Evolutionary conservation across 2,329 filamentous ascomycete genomes (phyloP).

Genomic region (Arthrobotrys iridis): DNA sequence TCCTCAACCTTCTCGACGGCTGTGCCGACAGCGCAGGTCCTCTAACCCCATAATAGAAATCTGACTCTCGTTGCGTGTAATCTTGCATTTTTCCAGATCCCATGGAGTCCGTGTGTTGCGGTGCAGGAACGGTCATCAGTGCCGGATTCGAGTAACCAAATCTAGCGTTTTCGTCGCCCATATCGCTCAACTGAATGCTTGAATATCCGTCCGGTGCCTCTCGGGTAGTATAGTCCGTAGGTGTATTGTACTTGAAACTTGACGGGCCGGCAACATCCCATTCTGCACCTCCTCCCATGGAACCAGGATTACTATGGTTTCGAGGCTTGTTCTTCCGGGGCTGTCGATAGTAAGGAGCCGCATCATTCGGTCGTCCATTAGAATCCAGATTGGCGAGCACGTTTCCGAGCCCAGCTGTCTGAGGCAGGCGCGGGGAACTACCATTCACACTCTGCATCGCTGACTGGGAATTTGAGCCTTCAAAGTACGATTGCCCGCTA

Average conservation of each 20-base stretch:
- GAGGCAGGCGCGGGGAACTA: constrained; percentile 76
- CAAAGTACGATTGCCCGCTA: constrained; percentile 48
- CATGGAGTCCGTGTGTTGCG: constrained; percentile 59
- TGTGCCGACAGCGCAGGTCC: constrained; percentile 82
- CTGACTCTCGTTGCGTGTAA: constrained; percentile 92
- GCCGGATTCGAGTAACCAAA: constrained; percentile 68
- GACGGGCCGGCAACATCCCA: constrained; percentile 76
- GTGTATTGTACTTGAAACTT: constrained; percentile 64
- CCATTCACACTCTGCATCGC: constrained; percentile 78
- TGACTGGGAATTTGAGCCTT: constrained; percentile 63
- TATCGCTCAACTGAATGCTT: constrained; percentile 36
- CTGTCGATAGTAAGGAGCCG: constrained; percentile 83
- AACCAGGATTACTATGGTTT: constrained; percentile 6
- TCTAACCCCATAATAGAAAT: constrained; percentile 94
- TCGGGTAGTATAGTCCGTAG: constrained; percentile 62
- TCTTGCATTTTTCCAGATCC: constrained; percentile 72
- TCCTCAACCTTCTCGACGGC: constrained; percentile 85
- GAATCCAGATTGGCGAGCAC: constrained; percentile 60
- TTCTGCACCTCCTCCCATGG: constrained; percentile 10
- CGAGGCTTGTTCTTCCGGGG: constrained; percentile 33
- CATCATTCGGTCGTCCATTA: constrained; percentile 62
- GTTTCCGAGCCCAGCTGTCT: constrained; percentile 67
- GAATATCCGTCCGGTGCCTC: constrained; percentile 28
- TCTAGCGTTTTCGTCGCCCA: constrained; percentile 60
- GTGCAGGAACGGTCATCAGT: constrained; percentile 59